Conservation (phyloP, 1,284 basidiomycete species). For the Schizophyllum commune region DNA sequence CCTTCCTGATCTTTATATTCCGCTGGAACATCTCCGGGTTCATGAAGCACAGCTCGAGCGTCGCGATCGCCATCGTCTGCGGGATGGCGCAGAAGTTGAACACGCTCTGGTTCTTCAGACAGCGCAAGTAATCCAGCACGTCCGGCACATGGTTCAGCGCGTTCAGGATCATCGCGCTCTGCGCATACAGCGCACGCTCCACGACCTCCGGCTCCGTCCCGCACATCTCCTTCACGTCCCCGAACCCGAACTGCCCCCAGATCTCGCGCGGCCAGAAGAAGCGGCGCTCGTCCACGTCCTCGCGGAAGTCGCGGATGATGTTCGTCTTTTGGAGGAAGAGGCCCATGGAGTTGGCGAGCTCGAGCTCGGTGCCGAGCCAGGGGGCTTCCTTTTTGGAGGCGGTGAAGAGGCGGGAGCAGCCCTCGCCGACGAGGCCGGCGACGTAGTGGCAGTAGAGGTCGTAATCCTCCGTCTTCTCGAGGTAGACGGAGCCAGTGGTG, state of each 20-base stretch:
- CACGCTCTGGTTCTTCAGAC: conserved; percentile 86
- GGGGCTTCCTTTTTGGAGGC: conserved; percentile 80
- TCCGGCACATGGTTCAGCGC: conserved; percentile 82
- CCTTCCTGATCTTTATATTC: conserved; percentile 96
- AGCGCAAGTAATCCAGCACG: conserved; percentile 82
- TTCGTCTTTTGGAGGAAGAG: conserved; percentile 97
- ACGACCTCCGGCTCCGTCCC: conserved; percentile 31
- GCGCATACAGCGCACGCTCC: conserved; percentile 66
- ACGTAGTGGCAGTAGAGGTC: conserved; percentile 99
- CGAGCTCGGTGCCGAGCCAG: conserved; percentile 77
- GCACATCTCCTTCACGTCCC: conserved; percentile 59
- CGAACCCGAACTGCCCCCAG: conserved; percentile 74
- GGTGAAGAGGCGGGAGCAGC: conserved; percentile 85
- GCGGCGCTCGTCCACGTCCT: conserved; percentile 82
- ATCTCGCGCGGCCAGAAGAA: conserved; percentile 97
- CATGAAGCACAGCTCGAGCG: conserved; percentile 88
- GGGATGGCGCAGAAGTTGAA: conserved; percentile 98
- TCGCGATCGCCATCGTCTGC: conserved; percentile 95
- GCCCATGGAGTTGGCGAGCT: conserved; percentile 94
- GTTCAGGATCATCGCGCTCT: conserved; percentile 88
- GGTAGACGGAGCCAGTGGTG: conserved; percentile 58
- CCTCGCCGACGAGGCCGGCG: conserved; percentile 96
- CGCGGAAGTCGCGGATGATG: conserved; percentile 93
- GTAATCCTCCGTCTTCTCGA: conserved; percentile 55
- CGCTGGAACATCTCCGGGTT: conserved; percentile 84